phyloP scores from a whole-genome alignment of 2,329 filamentous ascomycete species.

The Didymosphaeria variabile region DNA sequence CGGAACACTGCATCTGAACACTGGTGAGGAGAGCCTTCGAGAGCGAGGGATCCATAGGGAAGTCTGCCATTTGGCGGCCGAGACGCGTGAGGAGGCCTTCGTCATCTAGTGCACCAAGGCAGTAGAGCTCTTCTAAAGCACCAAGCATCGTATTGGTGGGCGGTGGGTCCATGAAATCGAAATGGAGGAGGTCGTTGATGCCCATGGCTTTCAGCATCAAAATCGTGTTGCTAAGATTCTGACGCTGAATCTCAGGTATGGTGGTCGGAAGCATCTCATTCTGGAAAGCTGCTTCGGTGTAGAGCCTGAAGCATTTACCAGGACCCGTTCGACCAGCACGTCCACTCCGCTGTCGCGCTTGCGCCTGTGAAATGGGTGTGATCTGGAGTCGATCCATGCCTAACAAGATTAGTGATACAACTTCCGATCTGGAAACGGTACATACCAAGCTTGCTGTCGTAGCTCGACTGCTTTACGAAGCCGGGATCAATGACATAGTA shows the following conservation, averaged over 20 bases:
- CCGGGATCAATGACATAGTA: constrained; percentile 97
- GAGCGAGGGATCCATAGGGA: constrained; percentile 94
- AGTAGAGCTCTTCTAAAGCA: constrained; percentile 93
- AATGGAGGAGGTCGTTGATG: constrained; percentile 95
- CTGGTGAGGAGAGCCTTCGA: constrained; percentile 90
- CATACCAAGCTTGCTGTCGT: constrained; percentile 97
- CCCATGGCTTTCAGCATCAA: constrained; percentile 99
- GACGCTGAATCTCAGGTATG: constrained; percentile 94
- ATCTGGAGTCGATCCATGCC: constrained; percentile 96
- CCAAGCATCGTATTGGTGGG: constrained; percentile 98
- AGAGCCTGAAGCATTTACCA: constrained; percentile 88
- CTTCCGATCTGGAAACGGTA: constrained; percentile 81
- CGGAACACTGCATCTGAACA: constrained; percentile 86
- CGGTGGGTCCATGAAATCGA: constrained; percentile 99
- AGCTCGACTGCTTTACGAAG: constrained; percentile 97
- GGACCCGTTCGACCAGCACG: constrained; percentile 93
- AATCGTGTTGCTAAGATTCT: constrained; percentile 92
- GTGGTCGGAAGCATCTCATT: constrained; percentile 97
- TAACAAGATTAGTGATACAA: no score
- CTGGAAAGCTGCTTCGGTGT: constrained; percentile 94
- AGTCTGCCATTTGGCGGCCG: constrained; percentile 97
- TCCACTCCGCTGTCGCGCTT: constrained; percentile 92
- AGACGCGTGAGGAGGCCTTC: constrained; percentile 92
- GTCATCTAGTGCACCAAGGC: constrained; percentile 89
- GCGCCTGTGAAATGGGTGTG: constrained; percentile 94